phyloP scores from a whole-genome alignment of 345 rosid species.

The Aegle marmelos region DNA sequence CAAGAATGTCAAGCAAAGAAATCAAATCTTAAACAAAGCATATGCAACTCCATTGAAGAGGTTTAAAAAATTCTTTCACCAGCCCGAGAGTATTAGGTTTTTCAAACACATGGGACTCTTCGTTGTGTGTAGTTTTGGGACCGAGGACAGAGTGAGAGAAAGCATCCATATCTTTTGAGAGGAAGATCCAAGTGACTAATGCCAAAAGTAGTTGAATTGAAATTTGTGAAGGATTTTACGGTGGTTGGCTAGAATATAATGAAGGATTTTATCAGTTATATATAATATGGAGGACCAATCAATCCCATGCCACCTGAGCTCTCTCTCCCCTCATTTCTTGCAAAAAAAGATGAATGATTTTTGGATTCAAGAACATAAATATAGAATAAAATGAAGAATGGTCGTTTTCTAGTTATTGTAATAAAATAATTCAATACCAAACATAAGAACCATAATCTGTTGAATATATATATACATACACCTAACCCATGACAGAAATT shows the following conservation, averaged over 20 bases:
- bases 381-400: not conserved
- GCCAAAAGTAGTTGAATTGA: slow-evolving; percentile 17
- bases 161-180: slow-evolving; percentile 2
- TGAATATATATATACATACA: not conserved
- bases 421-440: not conserved
- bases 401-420: not conserved
- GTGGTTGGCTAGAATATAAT: slow-evolving; percentile 6
- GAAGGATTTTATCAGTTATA: not conserved
- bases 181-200: slow-evolving; percentile 13
- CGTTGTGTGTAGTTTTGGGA: not conserved
- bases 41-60: not conserved
- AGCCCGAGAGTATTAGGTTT: slow-evolving; percentile 1
- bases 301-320: not conserved
- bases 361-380: not conserved
- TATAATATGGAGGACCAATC: not conserved
- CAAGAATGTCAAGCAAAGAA: not conserved
- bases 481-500: not conserved
- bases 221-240: not conserved
- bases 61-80: not conserved
- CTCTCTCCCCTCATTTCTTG: not conserved
- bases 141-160: not conserved
- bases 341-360: not conserved
- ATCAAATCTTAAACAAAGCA: not conserved
- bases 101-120: not conserved
- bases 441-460: not conserved